Conservation (phyloP, 1,139 yeast genomes). For the Hansenula lynferdii region DNA sequence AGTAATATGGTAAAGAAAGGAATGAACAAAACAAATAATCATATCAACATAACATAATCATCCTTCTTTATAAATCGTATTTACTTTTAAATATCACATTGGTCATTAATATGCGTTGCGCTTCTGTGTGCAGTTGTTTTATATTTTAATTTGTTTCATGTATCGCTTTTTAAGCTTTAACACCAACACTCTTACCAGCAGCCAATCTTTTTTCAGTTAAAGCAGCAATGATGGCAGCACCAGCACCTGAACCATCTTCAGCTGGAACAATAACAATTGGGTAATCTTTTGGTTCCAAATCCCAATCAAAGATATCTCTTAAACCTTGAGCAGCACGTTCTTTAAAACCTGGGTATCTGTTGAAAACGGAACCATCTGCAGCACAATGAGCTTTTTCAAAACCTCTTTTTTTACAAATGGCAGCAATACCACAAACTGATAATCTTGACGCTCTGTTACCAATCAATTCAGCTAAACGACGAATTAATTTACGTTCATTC, state of each 20-base stretch:
- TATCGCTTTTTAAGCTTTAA: slow-evolving; percentile 19
- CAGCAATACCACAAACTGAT: slow-evolving; percentile 94
- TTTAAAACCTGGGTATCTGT: slow-evolving; percentile 89
- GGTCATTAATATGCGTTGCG: no score
- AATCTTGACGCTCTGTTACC: slow-evolving; percentile 93
- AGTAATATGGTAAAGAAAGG: no score
- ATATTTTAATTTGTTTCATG: background rate
- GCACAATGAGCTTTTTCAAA: slow-evolving; percentile 82
- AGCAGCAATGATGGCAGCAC: slow-evolving; percentile 97
- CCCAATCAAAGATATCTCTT: slow-evolving; percentile 87
- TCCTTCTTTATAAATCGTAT: background rate
- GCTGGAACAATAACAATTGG: slow-evolving; percentile 86
- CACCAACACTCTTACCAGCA: slow-evolving; percentile 73
- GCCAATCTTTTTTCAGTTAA: slow-evolving; percentile 75
- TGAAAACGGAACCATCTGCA: slow-evolving; percentile 94
- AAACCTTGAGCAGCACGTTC: slow-evolving; percentile 86
- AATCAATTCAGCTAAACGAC: slow-evolving; percentile 78
- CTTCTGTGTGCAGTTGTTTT: no score
- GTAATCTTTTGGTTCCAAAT: slow-evolving; percentile 45
- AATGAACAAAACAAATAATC: no score
- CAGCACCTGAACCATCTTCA: slow-evolving; percentile 98
- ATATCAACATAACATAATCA: no score
- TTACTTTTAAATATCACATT: no score
- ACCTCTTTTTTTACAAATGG: slow-evolving; percentile 84
- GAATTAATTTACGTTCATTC: slow-evolving; percentile 78